phyloP scores from a whole-genome alignment of 2,329 filamentous ascomycete genomes.

The Xylaria sp. region DNA sequence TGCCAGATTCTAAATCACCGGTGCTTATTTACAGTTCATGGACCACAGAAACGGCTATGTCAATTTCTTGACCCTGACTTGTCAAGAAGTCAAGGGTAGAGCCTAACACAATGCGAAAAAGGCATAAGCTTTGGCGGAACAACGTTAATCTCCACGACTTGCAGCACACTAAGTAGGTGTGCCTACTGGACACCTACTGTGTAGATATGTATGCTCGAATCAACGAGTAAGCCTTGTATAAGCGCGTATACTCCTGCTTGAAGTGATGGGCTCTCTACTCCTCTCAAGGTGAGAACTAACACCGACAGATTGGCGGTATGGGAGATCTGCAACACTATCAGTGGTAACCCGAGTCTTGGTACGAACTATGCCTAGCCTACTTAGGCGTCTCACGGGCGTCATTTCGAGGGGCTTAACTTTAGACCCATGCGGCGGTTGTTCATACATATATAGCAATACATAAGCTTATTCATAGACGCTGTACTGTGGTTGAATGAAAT shows the following conservation, averaged over 20 bases:
- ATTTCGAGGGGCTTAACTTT: background rate
- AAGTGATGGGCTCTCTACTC: too few relatives aligned
- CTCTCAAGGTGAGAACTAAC: background rate
- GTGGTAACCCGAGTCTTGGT: conserved; percentile 8
- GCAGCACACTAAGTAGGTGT: background rate
- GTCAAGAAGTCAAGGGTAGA: background rate
- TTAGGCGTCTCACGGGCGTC: background rate
- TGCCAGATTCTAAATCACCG: too few relatives aligned
- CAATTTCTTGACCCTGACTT: background rate
- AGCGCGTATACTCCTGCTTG: background rate
- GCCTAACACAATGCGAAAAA: background rate
- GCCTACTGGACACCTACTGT: background rate
- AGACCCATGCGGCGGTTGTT: background rate
- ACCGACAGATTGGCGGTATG: background rate
- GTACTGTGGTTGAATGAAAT: background rate
- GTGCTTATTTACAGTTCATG: background rate
- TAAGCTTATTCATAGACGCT: conserved; percentile 7
- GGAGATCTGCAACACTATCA: conserved; percentile 2
- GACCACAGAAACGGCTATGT: background rate
- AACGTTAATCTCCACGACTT: background rate
- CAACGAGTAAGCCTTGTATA: background rate
- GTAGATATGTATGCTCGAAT: background rate
- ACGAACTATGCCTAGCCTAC: background rate
- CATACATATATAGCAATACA: background rate
- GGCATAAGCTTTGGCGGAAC: background rate